Evolutionary conservation across 164 flowering plant species (phyloP).

Genomic region (Berberis vulgaris): DNA sequence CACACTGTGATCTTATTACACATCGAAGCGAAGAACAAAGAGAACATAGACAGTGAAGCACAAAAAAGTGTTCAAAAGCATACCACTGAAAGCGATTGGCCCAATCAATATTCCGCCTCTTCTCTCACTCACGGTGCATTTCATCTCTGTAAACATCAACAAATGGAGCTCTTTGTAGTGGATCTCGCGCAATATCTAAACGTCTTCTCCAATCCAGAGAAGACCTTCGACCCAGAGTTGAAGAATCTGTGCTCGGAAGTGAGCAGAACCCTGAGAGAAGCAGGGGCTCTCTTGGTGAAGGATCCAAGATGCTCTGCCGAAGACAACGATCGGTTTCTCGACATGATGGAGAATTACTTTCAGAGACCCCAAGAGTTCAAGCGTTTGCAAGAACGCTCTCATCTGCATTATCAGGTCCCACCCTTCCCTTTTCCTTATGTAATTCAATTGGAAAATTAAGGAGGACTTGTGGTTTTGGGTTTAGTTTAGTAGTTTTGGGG

Average conservation of each 20-base stretch:
- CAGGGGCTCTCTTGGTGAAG: slow-evolving; percentile 84
- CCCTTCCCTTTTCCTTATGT: background rate
- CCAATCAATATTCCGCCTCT: too few relatives aligned
- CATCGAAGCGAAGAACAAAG: too few relatives aligned
- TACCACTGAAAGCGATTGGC: too few relatives aligned
- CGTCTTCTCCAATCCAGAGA: slow-evolving; percentile 8
- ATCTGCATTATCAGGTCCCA: slow-evolving; percentile 84
- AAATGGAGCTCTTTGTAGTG: slow-evolving; percentile 59
- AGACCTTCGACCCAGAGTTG: slow-evolving; percentile 15
- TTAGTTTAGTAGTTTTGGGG: too few relatives aligned
- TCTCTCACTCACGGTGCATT: background rate
- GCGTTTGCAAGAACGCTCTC: slow-evolving; percentile 68
- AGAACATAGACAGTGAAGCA: too few relatives aligned
- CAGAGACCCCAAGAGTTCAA: slow-evolving; percentile 60
- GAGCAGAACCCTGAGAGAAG: slow-evolving; percentile 61
- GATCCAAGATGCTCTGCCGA: slow-evolving; percentile 82
- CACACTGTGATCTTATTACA: too few relatives aligned
- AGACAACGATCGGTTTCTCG: slow-evolving; percentile 88
- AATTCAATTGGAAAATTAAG: background rate
- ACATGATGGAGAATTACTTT: slow-evolving; percentile 95
- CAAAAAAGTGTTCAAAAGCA: too few relatives aligned
- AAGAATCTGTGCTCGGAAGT: slow-evolving; percentile 51
- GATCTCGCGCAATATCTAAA: slow-evolving; percentile 52
- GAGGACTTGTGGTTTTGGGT: background rate
- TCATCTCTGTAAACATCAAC: background rate